Base-by-base conservation (phyloP, 2,329 filamentous ascomycete species). In the Penicillium sp. region DNA sequence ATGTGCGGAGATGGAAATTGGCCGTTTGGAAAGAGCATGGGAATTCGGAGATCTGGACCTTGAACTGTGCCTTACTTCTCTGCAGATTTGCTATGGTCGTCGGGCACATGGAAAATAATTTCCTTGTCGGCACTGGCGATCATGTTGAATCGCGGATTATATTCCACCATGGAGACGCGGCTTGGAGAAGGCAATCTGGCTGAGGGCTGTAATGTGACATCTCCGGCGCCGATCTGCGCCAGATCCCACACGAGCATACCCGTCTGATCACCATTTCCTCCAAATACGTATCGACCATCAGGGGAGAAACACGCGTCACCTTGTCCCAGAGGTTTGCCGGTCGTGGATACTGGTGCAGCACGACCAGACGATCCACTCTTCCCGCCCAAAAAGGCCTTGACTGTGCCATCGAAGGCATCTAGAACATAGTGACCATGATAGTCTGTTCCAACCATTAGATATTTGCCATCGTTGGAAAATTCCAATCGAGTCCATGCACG, bases 391-490 rank as follows among this genome's bases (percentile, higher is more conserved):
- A 89, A 91, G 9, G 89, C 87, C 67, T 87, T 90, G 19, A 97
- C 73, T 7, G 80, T 81, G 36, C 93, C 94, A 39, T 90, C 86
- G 69, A 97, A 97, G 1, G 93, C 90, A 70, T 99, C 94, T n/a
- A 99, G 79, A 2, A 99, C 77, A 67, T 94, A 96, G 72, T 99
- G 94, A 0, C 91, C 91, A 47, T 82, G 82, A 7, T 89, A 90
- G 45, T 87, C 90, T 2, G 93, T 97, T 13, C 89, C 90, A 16
- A 99, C 73, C 5, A 99, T 81, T 44, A 99, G 75, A 56, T 84
- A 84, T 68, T 96, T 96, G 16, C 94, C 94, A 67, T 99, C 94
- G 66, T 99, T 99, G 54, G 90, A 94, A 70, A 99, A 97, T 66
- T 96, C 91, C 39, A 99, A 81, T 63, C 89, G 91, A 1, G 90